Percentiles rank a stretch among this genome's conserved stretches.
These are phyloP conservation scores for Amanita subjunquillea DNA, from an alignment of 768 basidiomycete genomes.

Conservation along the genomic window DNA sequence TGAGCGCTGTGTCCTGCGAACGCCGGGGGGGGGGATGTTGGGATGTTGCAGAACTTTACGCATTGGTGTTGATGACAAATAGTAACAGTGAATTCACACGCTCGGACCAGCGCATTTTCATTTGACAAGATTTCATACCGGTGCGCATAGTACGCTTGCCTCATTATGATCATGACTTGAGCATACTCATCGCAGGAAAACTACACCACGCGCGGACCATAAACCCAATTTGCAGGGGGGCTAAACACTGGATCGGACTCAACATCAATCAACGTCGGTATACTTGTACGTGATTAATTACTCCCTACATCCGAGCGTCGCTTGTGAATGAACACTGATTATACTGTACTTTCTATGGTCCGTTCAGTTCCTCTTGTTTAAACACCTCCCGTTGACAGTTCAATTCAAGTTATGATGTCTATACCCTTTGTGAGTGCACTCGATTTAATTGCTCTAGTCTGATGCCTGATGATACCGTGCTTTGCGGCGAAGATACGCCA, in stretches of 20 bases:
- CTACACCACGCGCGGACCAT: conserved; percentile 27
- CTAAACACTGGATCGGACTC: conserved; percentile 43
- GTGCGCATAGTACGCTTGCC: conserved; percentile 16
- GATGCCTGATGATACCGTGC: not conserved
- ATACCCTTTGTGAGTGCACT: conserved; percentile 44
- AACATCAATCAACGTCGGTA: conserved; percentile 26
- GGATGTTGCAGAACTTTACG: no score
- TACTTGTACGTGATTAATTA: conserved; percentile 37
- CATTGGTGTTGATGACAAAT: conserved; percentile 22
- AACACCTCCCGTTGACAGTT: not conserved
- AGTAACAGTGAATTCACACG: no score
- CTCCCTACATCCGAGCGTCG: no score
- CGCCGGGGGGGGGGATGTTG: not conserved
- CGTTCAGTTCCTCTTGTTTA: conserved; percentile 5
- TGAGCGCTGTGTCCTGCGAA: conserved; percentile 9
- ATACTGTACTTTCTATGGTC: conserved; percentile 27
- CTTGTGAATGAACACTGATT: conserved; percentile 27
- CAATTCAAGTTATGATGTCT: conserved; percentile 35
- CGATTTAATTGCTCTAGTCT: not conserved
- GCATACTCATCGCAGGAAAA: conserved; percentile 15
- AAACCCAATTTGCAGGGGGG: conserved; percentile 51
- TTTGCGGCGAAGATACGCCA: no score
- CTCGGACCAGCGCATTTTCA: no score
- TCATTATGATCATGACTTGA: not conserved
- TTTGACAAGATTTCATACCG: conserved; percentile 39